These are phyloP conservation scores for Hypoxylon trugodes DNA, from an alignment of 495 filamentous ascomycete species.

Conservation along the genomic window DNA sequence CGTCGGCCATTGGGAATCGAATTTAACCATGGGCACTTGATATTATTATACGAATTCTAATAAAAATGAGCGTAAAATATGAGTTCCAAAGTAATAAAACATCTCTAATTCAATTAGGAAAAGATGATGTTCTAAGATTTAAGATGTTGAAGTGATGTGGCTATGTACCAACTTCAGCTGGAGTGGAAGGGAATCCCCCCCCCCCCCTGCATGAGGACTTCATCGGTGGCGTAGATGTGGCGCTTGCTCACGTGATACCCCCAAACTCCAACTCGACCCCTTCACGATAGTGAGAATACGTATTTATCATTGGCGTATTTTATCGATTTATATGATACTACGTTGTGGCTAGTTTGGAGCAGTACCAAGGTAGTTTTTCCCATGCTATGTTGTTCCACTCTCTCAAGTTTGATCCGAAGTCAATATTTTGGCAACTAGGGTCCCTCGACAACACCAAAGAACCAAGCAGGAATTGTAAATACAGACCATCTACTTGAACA, in stretches of 20 bases:
- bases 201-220: too few relatives aligned
- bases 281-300: background rate
- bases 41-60: background rate
- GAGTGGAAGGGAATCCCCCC: too few relatives aligned
- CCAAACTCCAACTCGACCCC: conserved; percentile 7
- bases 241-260: conserved; percentile 28
- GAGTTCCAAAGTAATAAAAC: background rate
- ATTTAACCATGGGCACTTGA: background rate
- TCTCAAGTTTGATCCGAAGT: too few relatives aligned
- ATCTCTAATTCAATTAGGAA: background rate
- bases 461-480: too few relatives aligned
- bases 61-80: background rate
- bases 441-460: too few relatives aligned
- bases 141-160: background rate
- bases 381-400: too few relatives aligned
- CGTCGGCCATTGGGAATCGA: conserved; percentile 30
- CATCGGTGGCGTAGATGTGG: background rate
- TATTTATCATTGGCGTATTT: background rate
- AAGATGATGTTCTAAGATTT: background rate
- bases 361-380: too few relatives aligned
- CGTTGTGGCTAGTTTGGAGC: too few relatives aligned
- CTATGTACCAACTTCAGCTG: background rate
- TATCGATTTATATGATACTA: background rate
- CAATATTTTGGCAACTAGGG: too few relatives aligned
- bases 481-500: too few relatives aligned